A percentile compares a stretch with the other conserved stretches of the same genome.
Conservation (phyloP, 495 filamentous ascomycete species). For the Pyrenula aspistea region DNA sequence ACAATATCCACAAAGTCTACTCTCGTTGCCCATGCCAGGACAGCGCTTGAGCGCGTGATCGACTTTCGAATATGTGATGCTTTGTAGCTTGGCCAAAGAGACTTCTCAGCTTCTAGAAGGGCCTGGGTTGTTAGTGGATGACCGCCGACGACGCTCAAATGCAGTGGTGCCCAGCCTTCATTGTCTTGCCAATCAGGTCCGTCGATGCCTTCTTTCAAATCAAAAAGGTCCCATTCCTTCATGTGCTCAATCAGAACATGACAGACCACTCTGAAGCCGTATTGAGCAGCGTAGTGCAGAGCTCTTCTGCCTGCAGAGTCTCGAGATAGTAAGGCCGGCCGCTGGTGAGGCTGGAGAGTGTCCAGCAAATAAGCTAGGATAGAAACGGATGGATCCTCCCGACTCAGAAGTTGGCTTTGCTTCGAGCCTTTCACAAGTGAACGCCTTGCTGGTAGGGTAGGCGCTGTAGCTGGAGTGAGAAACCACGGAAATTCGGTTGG, state of each 20-base stretch:
- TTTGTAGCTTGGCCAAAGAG: conserved; percentile 43
- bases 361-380: conserved; percentile 66
- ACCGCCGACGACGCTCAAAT: conserved; percentile 84
- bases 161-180: conserved; percentile 83
- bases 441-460: conserved; percentile 46
- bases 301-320: conserved; percentile 79
- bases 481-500: conserved; percentile 47
- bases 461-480: conserved; percentile 64
- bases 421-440: conserved; percentile 41
- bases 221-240: conserved; percentile 78
- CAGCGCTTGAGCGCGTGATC: conserved; percentile 77
- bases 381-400: conserved; percentile 62
- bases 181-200: conserved; percentile 77
- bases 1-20: conserved; percentile 75
- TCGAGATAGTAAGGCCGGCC: conserved; percentile 49
- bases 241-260: conserved; percentile 79
- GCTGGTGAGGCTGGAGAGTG: conserved; percentile 54
- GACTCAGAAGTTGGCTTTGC: conserved; percentile 45
- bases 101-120: conserved; percentile 69
- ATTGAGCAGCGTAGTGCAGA: conserved; percentile 91
- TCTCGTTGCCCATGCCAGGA: conserved; percentile 75
- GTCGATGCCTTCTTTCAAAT: conserved; percentile 75
- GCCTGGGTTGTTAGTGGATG: conserved; percentile 75
- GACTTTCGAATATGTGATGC: conserved; percentile 51
- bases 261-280: conserved; percentile 80